These are phyloP conservation scores for Lithohypha guttulata DNA, from an alignment of 2,329 filamentous ascomycete species.

Conservation along the genomic window DNA sequence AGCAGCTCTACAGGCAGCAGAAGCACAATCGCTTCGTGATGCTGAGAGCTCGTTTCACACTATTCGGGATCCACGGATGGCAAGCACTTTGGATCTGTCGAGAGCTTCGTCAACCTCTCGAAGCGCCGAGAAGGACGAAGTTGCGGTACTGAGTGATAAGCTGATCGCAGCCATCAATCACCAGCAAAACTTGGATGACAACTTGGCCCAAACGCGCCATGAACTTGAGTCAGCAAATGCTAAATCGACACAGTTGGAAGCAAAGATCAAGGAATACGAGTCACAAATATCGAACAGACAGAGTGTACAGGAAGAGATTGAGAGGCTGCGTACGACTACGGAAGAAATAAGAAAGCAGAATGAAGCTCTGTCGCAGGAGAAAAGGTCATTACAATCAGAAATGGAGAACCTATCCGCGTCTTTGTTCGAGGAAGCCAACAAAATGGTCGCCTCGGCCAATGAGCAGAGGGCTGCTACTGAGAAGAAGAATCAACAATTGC, in stretches of 20 bases:
- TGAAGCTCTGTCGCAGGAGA: constrained; percentile 61
- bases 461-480: constrained; percentile 70
- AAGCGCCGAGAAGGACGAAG: constrained; percentile 60
- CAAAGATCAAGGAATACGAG: constrained; percentile 57
- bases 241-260: constrained; percentile 58
- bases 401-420: constrained; percentile 81
- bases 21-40: constrained; percentile 23
- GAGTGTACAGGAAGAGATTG: constrained; percentile 63
- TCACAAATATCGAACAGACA: constrained; percentile 58
- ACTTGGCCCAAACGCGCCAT: constrained; percentile 66
- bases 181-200: constrained; percentile 85
- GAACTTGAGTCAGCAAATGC: constrained; percentile 66
- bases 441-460: constrained; percentile 88
- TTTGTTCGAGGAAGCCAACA: constrained; percentile 96
- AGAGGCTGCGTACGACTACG: constrained; percentile 46
- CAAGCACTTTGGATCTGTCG: constrained; percentile 28
- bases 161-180: constrained; percentile 96
- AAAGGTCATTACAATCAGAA: constrained; percentile 83
- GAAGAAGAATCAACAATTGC: constrained; percentile 79
- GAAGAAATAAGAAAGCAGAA: constrained; percentile 56
- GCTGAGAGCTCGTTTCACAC: constrained; percentile 34
- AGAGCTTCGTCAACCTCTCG: constrained; percentile 28
- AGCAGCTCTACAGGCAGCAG: constrained; percentile 23
- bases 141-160: constrained; percentile 85
- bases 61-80: constrained; percentile 35